Evolutionary conservation across 306 rosid species (phyloP).

Genomic region (Mucuna pruriens): DNA sequence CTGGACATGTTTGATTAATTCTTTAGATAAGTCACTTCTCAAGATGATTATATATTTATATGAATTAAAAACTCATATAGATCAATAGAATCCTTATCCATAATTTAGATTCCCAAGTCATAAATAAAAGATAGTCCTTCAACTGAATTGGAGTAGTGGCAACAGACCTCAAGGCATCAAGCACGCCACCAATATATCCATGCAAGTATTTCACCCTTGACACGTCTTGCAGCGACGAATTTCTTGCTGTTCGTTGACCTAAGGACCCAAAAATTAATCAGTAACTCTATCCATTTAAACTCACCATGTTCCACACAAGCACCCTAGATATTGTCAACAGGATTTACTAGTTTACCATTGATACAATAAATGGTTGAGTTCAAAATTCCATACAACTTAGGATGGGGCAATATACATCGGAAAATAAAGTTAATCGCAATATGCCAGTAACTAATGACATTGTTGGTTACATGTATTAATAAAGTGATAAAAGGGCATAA

Average conservation of each 20-base stretch:
- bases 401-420: neutral
- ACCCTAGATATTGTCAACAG: neutral
- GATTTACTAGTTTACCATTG: neutral
- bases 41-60: neutral
- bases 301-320: neutral
- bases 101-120: neutral
- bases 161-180: slow-evolving; percentile 52
- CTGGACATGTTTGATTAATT: neutral
- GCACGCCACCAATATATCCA: slow-evolving; percentile 47
- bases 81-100: neutral
- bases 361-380: neutral
- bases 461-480: neutral
- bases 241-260: slow-evolving; percentile 54
- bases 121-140: neutral
- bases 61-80: neutral
- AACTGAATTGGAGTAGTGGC: neutral
- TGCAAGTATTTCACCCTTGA: slow-evolving; percentile 52
- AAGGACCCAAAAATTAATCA: slow-evolving; percentile 3
- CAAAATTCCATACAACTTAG: neutral
- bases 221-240: slow-evolving; percentile 48
- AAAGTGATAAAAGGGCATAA: neutral
- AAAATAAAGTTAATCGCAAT: neutral
- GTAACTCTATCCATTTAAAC: neutral
- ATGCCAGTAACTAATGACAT: neutral
- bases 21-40: neutral